Conservation (phyloP, 2,329 filamentous ascomycete genomes). For the Fusarium oxysporum region DNA sequence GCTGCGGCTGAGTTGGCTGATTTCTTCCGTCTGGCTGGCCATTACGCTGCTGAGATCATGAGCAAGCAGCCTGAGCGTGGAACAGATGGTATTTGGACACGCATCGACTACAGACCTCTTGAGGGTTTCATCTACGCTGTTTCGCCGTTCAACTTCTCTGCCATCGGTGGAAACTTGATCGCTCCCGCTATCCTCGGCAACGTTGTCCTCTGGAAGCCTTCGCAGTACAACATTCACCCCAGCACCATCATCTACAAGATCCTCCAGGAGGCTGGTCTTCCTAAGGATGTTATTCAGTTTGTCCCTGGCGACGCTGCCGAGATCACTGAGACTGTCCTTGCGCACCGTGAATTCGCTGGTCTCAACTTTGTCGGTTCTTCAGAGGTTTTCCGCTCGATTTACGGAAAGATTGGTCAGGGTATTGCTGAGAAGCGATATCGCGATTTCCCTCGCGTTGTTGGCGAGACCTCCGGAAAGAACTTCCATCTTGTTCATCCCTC, state of each 20-base stretch:
- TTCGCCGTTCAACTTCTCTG: conserved; percentile 96
- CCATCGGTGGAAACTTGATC: conserved; percentile 87
- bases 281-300: conserved; percentile 90
- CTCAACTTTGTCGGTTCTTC: conserved; percentile 96
- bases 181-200: conserved; percentile 91
- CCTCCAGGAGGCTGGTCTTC: conserved; percentile 89
- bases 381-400: conserved; percentile 87
- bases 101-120: conserved; percentile 88
- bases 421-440: conserved; percentile 84
- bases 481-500: conserved; percentile 85
- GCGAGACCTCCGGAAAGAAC: conserved; percentile 94
- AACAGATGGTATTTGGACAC: conserved; percentile 60
- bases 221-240: conserved; percentile 83
- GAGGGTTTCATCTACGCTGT: conserved; percentile 97
- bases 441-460: conserved; percentile 88
- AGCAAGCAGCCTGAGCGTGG: conserved; percentile 51
- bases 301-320: conserved; percentile 87
- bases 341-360: conserved; percentile 84
- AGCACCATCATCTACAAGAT: conserved; percentile 93
- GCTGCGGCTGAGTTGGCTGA: conserved; percentile 91
- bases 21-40: conserved; percentile 92
- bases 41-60: conserved; percentile 74
- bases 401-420: conserved; percentile 84
- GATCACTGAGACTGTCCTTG: conserved; percentile 81
- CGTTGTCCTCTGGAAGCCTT: conserved; percentile 96